A percentile compares a stretch with the other conserved stretches of the same genome.
Conservation (phyloP, 2,329 filamentous ascomycete genomes). For the Lasiodiplodia hormozganensis region DNA sequence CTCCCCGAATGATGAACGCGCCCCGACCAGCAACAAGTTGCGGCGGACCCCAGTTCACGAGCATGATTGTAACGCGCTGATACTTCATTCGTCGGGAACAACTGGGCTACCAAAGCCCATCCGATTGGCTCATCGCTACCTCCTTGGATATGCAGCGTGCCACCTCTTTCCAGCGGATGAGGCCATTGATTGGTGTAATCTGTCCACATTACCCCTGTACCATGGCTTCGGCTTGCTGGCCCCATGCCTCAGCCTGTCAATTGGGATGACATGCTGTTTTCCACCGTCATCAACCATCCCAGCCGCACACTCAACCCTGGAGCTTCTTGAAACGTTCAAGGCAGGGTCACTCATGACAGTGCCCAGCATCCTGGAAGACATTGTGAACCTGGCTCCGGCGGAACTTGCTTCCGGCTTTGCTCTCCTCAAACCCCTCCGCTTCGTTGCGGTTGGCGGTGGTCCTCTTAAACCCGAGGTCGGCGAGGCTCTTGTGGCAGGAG, state of each 20-base stretch:
- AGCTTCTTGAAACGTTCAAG: constrained; percentile 33
- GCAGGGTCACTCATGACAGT: constrained; percentile 45
- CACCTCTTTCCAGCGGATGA: neutral
- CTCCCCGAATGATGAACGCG: neutral
- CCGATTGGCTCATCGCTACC: constrained; percentile 39
- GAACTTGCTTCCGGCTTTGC: constrained; percentile 17
- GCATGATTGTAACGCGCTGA: neutral
- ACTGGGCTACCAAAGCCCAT: constrained; percentile 49
- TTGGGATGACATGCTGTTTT: constrained; percentile 41
- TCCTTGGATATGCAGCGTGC: constrained; percentile 41
- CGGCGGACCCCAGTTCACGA: neutral
- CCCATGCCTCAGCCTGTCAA: constrained; percentile 40
- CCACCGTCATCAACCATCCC: constrained; percentile 37
- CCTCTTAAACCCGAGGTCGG: constrained; percentile 39
- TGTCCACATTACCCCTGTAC: constrained; percentile 46
- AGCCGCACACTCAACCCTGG: constrained; percentile 35
- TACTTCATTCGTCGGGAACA: constrained; percentile 45
- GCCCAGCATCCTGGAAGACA: constrained; percentile 46
- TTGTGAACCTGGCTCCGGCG: constrained; percentile 30
- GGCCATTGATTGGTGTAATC: constrained; percentile 34
- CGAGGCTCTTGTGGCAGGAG: constrained; percentile 33
- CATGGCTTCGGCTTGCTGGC: constrained; percentile 46
- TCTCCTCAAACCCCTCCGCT: constrained; percentile 36
- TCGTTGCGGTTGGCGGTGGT: constrained; percentile 45
- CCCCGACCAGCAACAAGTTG: neutral